Percentiles rank a stretch among this genome's conserved stretches.
These are phyloP conservation scores for Chalciporus piperatus DNA, from an alignment of 768 basidiomycete species.

Conservation along the genomic window DNA sequence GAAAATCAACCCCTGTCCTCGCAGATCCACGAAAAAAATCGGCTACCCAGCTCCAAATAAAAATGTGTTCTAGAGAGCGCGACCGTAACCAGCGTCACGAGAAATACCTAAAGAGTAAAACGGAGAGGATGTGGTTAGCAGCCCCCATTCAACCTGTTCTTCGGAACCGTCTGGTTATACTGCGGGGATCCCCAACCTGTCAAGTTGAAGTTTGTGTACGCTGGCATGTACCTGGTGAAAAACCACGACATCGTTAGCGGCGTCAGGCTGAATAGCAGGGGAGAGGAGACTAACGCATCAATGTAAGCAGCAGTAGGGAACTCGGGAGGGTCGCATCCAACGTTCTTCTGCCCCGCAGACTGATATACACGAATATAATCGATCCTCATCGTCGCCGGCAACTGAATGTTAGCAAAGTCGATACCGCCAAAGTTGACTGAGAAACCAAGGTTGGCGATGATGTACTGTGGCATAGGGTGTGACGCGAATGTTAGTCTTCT, in stretches of 20 bases:
- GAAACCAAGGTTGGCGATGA: constrained; percentile 70
- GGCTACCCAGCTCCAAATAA: neutral
- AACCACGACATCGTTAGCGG: neutral
- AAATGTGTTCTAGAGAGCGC: neutral
- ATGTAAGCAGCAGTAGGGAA: constrained; percentile 81
- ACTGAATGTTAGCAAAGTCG: constrained; percentile 51
- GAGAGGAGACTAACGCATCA: constrained; percentile 44
- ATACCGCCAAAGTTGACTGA: constrained; percentile 66
- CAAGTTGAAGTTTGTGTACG: constrained; percentile 43
- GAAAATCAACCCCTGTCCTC: constrained; percentile 23
- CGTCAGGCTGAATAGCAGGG: neutral
- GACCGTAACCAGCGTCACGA: constrained; percentile 4
- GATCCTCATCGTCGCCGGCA: constrained; percentile 63
- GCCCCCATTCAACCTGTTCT: constrained; percentile 43
- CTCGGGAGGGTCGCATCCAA: constrained; percentile 67
- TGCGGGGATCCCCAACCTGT: constrained; percentile 41
- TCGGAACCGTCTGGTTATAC: constrained; percentile 56
- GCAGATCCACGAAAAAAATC: neutral
- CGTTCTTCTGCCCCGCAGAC: constrained; percentile 42
- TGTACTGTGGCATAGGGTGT: constrained; percentile 41
- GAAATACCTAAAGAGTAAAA: neutral
- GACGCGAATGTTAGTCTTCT: neutral
- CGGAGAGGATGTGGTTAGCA: constrained; percentile 15
- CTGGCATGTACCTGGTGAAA: constrained; percentile 36
- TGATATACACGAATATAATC: constrained; percentile 86